Conservation (phyloP, 495 filamentous ascomycete genomes). For the Patellaria atrata region DNA sequence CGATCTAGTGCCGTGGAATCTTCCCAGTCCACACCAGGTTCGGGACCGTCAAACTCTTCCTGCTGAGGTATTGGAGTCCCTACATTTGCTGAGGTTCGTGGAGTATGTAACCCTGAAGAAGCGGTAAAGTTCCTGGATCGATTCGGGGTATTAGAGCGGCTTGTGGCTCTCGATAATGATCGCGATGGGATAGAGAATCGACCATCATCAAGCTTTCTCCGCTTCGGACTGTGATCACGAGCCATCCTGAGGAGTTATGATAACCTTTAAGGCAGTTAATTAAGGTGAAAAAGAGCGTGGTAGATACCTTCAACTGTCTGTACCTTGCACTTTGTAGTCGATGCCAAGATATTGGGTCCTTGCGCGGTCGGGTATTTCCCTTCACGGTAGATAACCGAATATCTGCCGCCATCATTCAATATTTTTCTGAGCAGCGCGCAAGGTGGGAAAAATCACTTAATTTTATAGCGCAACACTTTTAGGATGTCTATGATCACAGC, state of each 20-base stretch:
- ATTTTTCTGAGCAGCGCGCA: too few species aligned
- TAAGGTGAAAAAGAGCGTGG: not conserved
- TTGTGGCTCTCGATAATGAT: conserved; percentile 29
- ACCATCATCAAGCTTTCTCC: conserved; percentile 46
- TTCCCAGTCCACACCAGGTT: conserved; percentile 33
- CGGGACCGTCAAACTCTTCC: conserved; percentile 22
- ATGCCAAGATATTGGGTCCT: too few species aligned
- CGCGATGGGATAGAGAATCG: conserved; percentile 39
- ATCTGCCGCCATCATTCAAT: too few species aligned
- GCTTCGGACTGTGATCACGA: conserved; percentile 37
- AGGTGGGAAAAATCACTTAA: too few species aligned
- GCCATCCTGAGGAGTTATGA: conserved; percentile 18
- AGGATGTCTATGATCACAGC: conserved; percentile 86
- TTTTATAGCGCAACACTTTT: too few species aligned
- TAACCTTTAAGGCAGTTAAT: not conserved
- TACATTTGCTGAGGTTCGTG: conserved; percentile 4
- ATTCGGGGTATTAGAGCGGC: conserved; percentile 7
- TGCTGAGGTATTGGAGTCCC: conserved; percentile 19
- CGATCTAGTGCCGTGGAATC: conserved; percentile 62
- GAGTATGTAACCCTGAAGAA: conserved; percentile 12
- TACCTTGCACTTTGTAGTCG: too few species aligned
- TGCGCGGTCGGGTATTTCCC: too few species aligned
- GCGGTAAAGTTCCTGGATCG: conserved; percentile 21
- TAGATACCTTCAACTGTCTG: too few species aligned
- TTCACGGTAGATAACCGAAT: too few species aligned